phyloP scores from a whole-genome alignment of 352 stramenopile species.

The Globisporangium acanthophoron region DNA sequence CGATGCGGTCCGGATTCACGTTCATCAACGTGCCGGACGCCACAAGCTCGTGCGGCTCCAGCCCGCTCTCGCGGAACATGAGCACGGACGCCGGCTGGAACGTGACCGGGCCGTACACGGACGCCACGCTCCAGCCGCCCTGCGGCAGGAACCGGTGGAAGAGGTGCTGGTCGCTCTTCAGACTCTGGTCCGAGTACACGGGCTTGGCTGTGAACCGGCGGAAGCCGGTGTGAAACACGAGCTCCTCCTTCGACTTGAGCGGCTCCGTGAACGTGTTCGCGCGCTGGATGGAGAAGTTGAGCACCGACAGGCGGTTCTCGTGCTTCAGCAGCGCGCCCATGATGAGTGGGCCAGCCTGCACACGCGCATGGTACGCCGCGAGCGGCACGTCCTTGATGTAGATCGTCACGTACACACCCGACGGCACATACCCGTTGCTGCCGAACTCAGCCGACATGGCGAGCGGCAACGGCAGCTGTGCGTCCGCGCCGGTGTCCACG shows the following conservation, averaged over 20 bases:
- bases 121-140: constrained; percentile 86
- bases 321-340: constrained; percentile 91
- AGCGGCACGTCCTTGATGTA: constrained; percentile 70
- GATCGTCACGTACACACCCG: constrained; percentile 91
- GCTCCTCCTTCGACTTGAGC: constrained; percentile 95
- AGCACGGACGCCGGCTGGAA: constrained; percentile 95
- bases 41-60: constrained; percentile 70
- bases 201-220: constrained; percentile 90
- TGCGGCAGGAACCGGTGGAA: constrained; percentile 97
- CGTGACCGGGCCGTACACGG: constrained; percentile 91
- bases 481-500: constrained; percentile 45
- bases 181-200: constrained; percentile 96
- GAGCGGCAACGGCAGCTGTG: constrained; percentile 20
- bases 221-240: constrained; percentile 97
- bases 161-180: constrained; percentile 99
- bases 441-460: constrained; percentile 48
- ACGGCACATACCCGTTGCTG: constrained; percentile 85
- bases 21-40: constrained; percentile 93
- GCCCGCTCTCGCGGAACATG: constrained; percentile 84
- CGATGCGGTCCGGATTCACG: constrained; percentile 96
- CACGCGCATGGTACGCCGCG: constrained; percentile 42
- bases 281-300: constrained; percentile 96
- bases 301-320: constrained; percentile 97
- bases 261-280: constrained; percentile 72
- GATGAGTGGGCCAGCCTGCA: constrained; percentile 57